Percentiles rank a stretch among this genome's conserved stretches.
These are phyloP conservation scores for Eragrostis curvula DNA, from an alignment of 176 grass and related monocot species.

Conservation along the genomic window DNA sequence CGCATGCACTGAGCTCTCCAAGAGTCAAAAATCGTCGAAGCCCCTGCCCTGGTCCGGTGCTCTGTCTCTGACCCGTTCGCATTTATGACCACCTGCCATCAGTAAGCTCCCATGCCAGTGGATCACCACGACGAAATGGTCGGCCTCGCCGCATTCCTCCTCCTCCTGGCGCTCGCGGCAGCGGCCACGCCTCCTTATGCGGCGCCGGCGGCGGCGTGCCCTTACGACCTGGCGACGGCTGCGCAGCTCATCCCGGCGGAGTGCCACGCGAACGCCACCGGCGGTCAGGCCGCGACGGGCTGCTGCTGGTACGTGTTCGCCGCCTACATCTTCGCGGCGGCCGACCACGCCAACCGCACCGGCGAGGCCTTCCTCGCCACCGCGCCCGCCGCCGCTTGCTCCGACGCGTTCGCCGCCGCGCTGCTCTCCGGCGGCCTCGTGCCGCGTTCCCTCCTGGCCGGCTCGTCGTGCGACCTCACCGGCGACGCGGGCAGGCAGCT, in stretches of 20 bases:
- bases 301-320: constrained; percentile 81
- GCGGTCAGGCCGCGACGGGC: constrained; percentile 30
- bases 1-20: too few species aligned
- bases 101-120: background rate
- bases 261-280: constrained; percentile 68
- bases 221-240: constrained; percentile 59
- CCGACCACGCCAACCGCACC: constrained; percentile 50
- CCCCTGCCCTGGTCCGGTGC: background rate
- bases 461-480: constrained; percentile 57
- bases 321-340: constrained; percentile 56
- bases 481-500: constrained; percentile 5
- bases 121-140: constrained; percentile 11
- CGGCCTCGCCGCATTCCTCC: constrained; percentile 8
- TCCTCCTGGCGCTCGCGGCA: constrained; percentile 28
- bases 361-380: constrained; percentile 58
- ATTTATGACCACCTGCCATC: background rate
- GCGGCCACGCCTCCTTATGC: background rate
- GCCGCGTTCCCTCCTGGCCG: constrained; percentile 37
- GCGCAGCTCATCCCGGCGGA: constrained; percentile 48
- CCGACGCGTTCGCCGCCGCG: constrained; percentile 37
- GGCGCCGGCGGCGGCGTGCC: constrained; percentile 21
- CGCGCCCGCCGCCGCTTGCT: constrained; percentile 34
- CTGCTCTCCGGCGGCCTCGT: constrained; percentile 53
- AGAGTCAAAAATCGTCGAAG: too few species aligned
- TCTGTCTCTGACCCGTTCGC: background rate